Evolutionary conservation across 495 filamentous ascomycete genomes (phyloP), one percentile per base, ranked within the genome.

Genomic region (Articulospora tetracladia): DNA sequence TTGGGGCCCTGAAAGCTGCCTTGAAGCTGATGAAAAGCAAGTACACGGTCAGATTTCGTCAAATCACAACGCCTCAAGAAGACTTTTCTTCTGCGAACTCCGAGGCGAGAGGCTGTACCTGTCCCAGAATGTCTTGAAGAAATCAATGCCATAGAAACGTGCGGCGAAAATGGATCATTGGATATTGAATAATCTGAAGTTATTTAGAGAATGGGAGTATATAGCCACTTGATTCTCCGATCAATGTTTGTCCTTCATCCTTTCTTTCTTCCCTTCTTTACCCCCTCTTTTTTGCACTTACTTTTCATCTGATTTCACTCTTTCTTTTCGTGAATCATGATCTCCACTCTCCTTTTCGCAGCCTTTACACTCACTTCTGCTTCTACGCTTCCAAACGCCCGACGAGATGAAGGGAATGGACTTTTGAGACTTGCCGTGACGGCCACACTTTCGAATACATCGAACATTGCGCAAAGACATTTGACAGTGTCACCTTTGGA

Each of bases 291-390:
- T 50, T 50, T 12, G n/a, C 6, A 25, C 53, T 41, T 53, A 53
- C 3, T 19, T 27, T 53, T 23, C 28, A 11, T 36, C 22, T 41
- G 19, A 17, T 26, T 27, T 47, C 44, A 50, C 41, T 49, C 55
- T 32, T 48, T 47, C 23, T 19, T 32, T 32, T 20, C 32, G 55
- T 19, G 55, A 20, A 58, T 50, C 41, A 58, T 58, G 55, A 48
- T 58, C 20, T 34, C 55, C 55, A 58, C 55, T 58, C 55, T 34
- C 27, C 50, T 58, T 24, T 32, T 44, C 25, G 44, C 44, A 17
- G 39, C 46, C 1, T 26, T 58, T 32, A 30, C 55, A 2, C 44
- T 58, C n/a, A n/a, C 55, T 30, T 22, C 41, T n/a, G 44, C 55
- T 34, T 49, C 25, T 10, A 26, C 46, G 1, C 22, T 58, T 22